These are phyloP conservation scores for Beauveria sp. DNA, from an alignment of 2,329 filamentous ascomycete genomes.

Conservation along the genomic window DNA sequence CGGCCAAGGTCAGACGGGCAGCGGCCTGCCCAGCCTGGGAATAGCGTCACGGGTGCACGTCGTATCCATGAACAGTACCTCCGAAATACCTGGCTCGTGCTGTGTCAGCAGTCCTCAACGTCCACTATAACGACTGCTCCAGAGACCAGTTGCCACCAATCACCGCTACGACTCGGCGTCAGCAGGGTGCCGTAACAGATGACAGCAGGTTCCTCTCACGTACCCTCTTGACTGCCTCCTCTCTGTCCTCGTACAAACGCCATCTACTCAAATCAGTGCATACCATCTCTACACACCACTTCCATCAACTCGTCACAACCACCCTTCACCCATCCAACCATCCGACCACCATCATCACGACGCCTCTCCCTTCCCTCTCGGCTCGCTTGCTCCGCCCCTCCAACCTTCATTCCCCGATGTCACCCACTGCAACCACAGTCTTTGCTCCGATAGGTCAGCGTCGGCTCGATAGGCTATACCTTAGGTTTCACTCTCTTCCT, in stretches of 20 bases:
- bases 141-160: too few species aligned
- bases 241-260: not conserved
- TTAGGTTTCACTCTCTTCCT: not conserved
- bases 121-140: too few species aligned
- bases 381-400: conserved; percentile 1
- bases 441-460: conserved; percentile 5
- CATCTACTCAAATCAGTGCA: not conserved
- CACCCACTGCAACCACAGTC: not conserved
- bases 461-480: not conserved
- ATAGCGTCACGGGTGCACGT: not conserved
- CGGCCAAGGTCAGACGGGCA: not conserved
- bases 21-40: not conserved
- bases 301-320: not conserved
- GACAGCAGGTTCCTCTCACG: too few species aligned
- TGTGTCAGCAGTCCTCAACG: too few species aligned
- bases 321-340: not conserved
- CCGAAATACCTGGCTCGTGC: too few species aligned
- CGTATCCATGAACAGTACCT: not conserved
- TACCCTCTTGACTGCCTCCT: too few species aligned
- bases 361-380: not conserved
- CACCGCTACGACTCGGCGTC: too few species aligned
- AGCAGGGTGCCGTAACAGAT: too few species aligned
- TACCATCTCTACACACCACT: not conserved
- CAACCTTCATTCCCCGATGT: not conserved
- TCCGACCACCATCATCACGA: not conserved